phyloP scores from a whole-genome alignment of 1,284 basidiomycete genomes.

The Tilletia caries region DNA sequence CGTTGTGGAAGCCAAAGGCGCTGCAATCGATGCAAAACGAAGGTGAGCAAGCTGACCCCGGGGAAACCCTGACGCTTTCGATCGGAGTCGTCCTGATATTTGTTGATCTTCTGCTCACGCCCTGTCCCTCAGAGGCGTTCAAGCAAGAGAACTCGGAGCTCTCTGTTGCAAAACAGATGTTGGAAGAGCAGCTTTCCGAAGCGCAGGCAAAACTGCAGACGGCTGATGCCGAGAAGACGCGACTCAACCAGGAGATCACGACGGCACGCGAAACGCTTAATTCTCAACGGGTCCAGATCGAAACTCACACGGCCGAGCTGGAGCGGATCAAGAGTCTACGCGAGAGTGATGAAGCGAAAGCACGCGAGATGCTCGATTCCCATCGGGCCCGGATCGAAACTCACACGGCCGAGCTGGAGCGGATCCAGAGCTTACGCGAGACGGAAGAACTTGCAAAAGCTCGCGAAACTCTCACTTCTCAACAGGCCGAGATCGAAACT shows the following conservation, averaged over 20 bases:
- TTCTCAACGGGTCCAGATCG: constrained; percentile 78
- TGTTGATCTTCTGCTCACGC: too few species aligned
- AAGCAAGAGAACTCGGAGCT: constrained; percentile 99
- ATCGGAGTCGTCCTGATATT: too few species aligned
- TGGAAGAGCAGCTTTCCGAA: constrained; percentile 69
- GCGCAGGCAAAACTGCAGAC: constrained; percentile 67
- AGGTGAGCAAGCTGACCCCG: constrained; percentile 13
- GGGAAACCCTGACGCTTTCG: too few species aligned
- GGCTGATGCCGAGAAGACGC: constrained; percentile 76
- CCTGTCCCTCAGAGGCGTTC: constrained; percentile 63
- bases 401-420: constrained; percentile 65
- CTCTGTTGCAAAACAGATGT: constrained; percentile 84
- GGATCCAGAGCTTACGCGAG: constrained; percentile 81
- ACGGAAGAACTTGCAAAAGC: constrained; percentile 75
- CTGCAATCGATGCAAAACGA: constrained; percentile 40
- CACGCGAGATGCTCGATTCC: constrained; percentile 81
- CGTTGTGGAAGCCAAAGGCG: constrained; percentile 41
- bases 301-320: constrained; percentile 66
- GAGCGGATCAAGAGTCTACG: constrained; percentile 82
- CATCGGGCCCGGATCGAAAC: constrained; percentile 83
- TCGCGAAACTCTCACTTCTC: constrained; percentile 74
- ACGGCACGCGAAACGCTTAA: constrained; percentile 74
- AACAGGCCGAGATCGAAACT: constrained; percentile 81
- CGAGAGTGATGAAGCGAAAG: constrained; percentile 83
- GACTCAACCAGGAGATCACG: constrained; percentile 71